Base-by-base conservation (phyloP, 2,329 filamentous ascomycete species). In the Colletotrichum aenigma region DNA sequence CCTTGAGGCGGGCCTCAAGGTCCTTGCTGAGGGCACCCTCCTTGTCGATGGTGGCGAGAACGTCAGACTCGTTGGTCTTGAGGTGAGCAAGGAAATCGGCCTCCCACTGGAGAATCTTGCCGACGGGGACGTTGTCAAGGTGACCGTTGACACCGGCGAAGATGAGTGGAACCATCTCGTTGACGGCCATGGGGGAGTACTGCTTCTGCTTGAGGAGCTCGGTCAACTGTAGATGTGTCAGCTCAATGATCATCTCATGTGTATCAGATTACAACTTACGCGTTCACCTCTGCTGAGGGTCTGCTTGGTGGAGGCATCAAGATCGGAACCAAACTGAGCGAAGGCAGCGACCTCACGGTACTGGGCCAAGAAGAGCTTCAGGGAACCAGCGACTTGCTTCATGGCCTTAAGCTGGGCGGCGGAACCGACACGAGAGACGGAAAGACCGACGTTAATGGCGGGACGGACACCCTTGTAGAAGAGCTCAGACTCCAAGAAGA, bases 391-490 rank as follows among this genome's bases (percentile, higher is more conserved):
- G 83, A 99, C 97, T 92, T 99, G 97, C 94, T 99, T 99, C 97
- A 99, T 99, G 90, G 97, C 96, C 95, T 98, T 99, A 88, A 98
- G 93, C 93, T 99, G 97, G 86, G 97, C 97, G 87, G 97, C 95
- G 85, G 97, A 99, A 87, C 97, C 97, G 94, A 99, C 97, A 95
- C 97, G 97, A 82, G 97, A 99, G 83, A 99, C 97, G 84, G 97
- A 99, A 83, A 99, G 95, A 97, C 97, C 97, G 94, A 99, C 97
- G 93, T 99, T 99, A 89, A 99, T 99, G 90, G 97, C 97, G 84
- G 97, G 97, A 86, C 97, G 96, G 89, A 99, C 90, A 97, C 97
- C 97, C 95, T 99, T 99, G 95, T 98, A 98, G 94, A 98, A 99
- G 80, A 98, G 92, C 89, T 99, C 97, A 81, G 96, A 89, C 90